Evolutionary conservation across 257 asterid species (phyloP).

Genomic region (Przewalskia tangutica): DNA sequence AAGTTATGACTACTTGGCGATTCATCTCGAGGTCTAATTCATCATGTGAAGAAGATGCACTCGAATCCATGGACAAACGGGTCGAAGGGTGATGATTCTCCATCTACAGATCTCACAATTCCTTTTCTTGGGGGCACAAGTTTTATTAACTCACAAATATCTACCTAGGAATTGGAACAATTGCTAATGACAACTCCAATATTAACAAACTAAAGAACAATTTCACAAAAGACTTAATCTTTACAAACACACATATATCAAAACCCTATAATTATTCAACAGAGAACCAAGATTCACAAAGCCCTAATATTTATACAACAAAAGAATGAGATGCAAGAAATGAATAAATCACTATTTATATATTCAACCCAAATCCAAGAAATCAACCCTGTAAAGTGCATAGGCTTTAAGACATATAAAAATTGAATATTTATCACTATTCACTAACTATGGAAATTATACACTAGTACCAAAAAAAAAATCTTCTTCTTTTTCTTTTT

Average conservation of each 20-base stretch:
- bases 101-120: constrained; percentile 31
- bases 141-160: constrained; percentile 3
- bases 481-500: neutral
- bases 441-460: neutral
- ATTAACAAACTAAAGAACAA: constrained; percentile 22
- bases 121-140: neutral
- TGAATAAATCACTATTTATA: constrained; percentile 9
- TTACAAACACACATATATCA: neutral
- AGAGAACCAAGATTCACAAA: neutral
- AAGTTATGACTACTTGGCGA: constrained; percentile 46
- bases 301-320: constrained; percentile 8
- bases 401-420: constrained; percentile 6
- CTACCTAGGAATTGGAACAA: neutral
- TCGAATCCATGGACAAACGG: constrained; percentile 86
- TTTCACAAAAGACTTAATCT: constrained; percentile 17
- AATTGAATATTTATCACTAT: neutral
- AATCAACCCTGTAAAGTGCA: constrained; percentile 34
- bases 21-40: constrained; percentile 77
- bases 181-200: constrained; percentile 6
- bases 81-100: constrained; percentile 94
- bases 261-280: neutral
- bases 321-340: neutral
- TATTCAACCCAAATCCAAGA: constrained; percentile 40
- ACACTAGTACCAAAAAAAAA: neutral
- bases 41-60: constrained; percentile 69